Evolutionary conservation across 202 grass and related monocot species (phyloP), one percentile per base, ranked within the genome.

Genomic region (Hordeum pubiflorum): DNA sequence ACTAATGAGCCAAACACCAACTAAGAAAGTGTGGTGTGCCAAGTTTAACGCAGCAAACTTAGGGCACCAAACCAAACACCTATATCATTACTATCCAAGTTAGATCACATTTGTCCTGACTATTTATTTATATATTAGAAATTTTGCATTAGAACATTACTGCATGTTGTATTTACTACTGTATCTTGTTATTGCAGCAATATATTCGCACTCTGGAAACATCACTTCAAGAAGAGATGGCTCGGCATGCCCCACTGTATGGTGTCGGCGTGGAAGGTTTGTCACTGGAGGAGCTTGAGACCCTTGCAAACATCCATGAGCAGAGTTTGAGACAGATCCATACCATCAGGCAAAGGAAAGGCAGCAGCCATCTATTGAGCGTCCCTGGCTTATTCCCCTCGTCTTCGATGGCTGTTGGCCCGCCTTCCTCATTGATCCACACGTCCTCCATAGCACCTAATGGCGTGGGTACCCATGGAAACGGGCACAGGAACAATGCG

Each of bases 151-250:
- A 33, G 9, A 78, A 46, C 58, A 41, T 40, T 44, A 24, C 54
- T 69, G 14, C 60, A 41, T 36, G 56, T 27, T 18, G 39, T 82
- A 27, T 74, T 86, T 86, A 80, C 43, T 75, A 67, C 36, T 58
- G 1, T 38, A 31, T 90, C 67, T 74, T 84, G 27, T 59, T 86
- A 58, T 87, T 80, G 82, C 92, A 99, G 96, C 92, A 95, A 95
- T 99, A 93, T 73, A 95, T 99, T 63, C 69, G 54, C 66, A 93
- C 92, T 12, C 89, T 99, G 13, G 92, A 99, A 89, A 85, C 85
- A 10, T 95, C 92, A 58, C 80, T 99, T 29, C 90, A 90, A 85
- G 96, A 99, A 83, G 92, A 95, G 90, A 99, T 99, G 92, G 63
- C 83, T 13, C 85, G 92, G 46, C 92, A 99, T 88, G 96, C 90